Evolutionary conservation across 1,284 basidiomycete species (phyloP), one percentile per base, ranked within the genome.

Genomic region (Xerocomus minutiporus): DNA sequence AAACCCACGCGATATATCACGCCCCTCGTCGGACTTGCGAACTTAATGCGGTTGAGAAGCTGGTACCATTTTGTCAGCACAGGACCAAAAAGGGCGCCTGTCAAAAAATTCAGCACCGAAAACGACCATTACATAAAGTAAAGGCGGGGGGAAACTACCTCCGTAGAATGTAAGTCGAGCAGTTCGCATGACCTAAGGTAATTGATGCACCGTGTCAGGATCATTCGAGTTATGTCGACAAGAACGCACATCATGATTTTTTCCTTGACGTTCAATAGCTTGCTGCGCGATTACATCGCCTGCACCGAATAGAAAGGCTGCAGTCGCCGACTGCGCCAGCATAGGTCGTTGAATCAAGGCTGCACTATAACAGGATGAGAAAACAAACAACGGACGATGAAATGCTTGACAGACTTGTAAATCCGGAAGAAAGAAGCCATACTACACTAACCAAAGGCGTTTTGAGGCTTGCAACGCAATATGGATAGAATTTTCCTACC

Each of bases 281-380:
- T 93, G 87, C 68, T 93, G 91, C 0, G 91, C 90, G 35, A 93
- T 78, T 1, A 90, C 62, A 64, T 94, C 92, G n/a, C 90, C 91
- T 8, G 81, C 72, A 42, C 85, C 83, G 60, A 91, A 92, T 15
- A 92, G 72, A 41, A 84, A 64, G 1, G 79, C 83, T 1, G 86
- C 84, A 0, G 88, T 88, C 1, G 71, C 69, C 55, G 82, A 86
- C 60, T 88, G 85, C 4, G 82, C 72, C 15, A 80, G 48, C 73
- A 87, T 74, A 0, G 88, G 88, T n/a, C 81, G 74, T 20, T 81
- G 79, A 47, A 85, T 69, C 34, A 89, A 74, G 13, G 78, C 71
- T 0, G 82, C 71, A 64, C 87, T 89, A 13, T 6, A 42, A 43
- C 6, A 28, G 13, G 35, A 50, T 59, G 50, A 56, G 53, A 41